These are phyloP conservation scores for Talinum fruticosum DNA, from an alignment of 148 eudicot species.

Conservation along the genomic window DNA sequence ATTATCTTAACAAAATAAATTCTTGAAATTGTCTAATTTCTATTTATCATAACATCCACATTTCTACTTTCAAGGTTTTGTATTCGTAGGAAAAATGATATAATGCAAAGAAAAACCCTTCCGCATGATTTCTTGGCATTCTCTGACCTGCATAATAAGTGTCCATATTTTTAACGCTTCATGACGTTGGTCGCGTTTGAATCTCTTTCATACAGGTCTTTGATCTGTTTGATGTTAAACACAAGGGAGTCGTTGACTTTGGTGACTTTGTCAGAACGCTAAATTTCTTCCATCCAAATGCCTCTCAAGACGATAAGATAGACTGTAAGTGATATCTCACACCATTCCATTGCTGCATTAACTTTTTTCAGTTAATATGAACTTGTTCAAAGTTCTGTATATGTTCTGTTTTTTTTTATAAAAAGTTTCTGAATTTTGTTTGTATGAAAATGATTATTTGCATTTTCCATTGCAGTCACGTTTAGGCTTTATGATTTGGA, in stretches of 20 bases:
- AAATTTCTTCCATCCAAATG: conserved; percentile 86
- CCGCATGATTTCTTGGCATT: not conserved
- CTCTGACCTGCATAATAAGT: not conserved
- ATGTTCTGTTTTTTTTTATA: too few relatives aligned
- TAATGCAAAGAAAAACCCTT: not conserved
- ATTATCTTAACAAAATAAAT: not conserved
- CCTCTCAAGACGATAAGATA: conserved; percentile 78
- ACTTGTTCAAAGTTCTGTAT: too few relatives aligned
- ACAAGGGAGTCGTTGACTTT: conserved; percentile 82
- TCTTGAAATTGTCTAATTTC: not conserved
- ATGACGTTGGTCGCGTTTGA: not conserved
- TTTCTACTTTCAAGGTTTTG: not conserved
- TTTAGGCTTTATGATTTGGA: conserved; percentile 92
- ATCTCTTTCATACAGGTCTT: conserved; percentile 56
- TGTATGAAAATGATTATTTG: conserved; percentile 9
- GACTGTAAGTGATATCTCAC: conserved; percentile 51
- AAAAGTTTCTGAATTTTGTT: not conserved
- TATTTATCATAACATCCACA: not conserved
- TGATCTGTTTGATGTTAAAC: conserved; percentile 85
- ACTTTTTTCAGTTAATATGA: not conserved
- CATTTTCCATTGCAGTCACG: conserved; percentile 56
- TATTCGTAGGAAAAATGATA: not conserved
- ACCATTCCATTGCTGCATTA: not conserved
- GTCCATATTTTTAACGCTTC: not conserved
- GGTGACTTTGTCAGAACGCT: conserved; percentile 88